Percentiles rank a stretch among this genome's conserved stretches.
phyloP scores from a whole-genome alignment of 1,284 basidiomycete species.

The Salmacisia buchloeana region DNA sequence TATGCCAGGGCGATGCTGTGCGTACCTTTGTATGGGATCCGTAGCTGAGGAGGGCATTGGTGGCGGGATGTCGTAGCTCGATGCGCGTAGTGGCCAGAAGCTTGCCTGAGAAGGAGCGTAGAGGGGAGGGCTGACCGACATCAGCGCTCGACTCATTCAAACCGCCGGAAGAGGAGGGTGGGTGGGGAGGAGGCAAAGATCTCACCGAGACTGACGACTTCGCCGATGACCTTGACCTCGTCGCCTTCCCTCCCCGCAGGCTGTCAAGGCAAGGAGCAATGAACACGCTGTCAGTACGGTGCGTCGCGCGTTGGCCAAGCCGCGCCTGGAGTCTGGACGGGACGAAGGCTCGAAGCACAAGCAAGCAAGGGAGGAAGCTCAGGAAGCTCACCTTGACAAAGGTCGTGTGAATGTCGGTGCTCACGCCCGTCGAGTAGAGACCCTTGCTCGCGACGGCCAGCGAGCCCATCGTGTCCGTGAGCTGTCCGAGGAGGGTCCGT shows the following conservation, averaged over 20 bases:
- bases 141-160: not conserved
- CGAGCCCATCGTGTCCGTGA: constrained; percentile 75
- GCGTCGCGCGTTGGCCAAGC: no score
- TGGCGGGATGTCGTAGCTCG: constrained; percentile 36
- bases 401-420: constrained; percentile 77
- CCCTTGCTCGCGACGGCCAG: constrained; percentile 75
- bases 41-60: constrained; percentile 23
- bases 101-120: constrained; percentile 22
- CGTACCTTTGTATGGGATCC: constrained; percentile 5
- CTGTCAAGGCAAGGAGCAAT: not conserved
- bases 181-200: not conserved
- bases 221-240: constrained; percentile 21
- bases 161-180: not conserved
- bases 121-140: not conserved
- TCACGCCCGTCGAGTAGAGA: constrained; percentile 76
- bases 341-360: not conserved
- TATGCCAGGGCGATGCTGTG: not conserved
- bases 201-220: constrained; percentile 34
- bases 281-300: no score
- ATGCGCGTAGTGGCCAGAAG: constrained; percentile 43
- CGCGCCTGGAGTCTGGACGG: not conserved
- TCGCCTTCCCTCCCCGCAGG: constrained; percentile 58
- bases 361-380: not conserved
- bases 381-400: constrained; percentile 58
- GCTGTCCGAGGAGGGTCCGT: not conserved